Evolutionary conservation across 257 asterid species (phyloP), one percentile per base, ranked within the genome.

Genomic region (Solanum sitiens): DNA sequence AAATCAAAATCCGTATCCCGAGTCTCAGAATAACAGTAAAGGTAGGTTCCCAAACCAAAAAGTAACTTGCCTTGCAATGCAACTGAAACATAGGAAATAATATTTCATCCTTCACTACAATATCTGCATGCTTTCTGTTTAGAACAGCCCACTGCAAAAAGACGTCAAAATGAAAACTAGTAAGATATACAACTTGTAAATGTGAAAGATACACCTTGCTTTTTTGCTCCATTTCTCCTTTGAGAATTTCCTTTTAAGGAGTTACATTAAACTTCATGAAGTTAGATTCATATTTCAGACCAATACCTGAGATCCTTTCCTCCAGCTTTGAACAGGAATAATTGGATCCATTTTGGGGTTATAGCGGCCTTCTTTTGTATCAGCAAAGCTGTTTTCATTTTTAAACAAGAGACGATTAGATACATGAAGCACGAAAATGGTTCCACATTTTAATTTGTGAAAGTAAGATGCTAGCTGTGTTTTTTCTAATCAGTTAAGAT

Each of bases 241-340:
- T 30, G 70, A 80, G 68, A 80, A 30, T 80, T 83, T 80, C 45
- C 59, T 76, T 32, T n/a, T 59, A n/a, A 74, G 72, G 76, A 42
- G 50, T 83, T 30, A 15, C 56, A 67, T 79, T 32, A 33, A 85
- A 23, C 42, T 39, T 86, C 75, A 63, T 45, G 18, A 21, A 42
- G 73, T 56, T 83, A 32, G 63, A 89, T 73, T 30, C 61, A 84
- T 44, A 21, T n/a, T n/a, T 59, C 87, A 65, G 86, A 90, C 18
- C 65, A 74, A 45, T 91, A 97, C 99, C 99, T 97, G 99, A 86
- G 99, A 97, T 88, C 99, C 99, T 91, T 97, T 97, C 92, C 98
- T 94, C 99, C 99, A 97, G 91, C 91, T 90, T 74, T 91, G 90
- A 89, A 93, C 96, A 85, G 96, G 95, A 92, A 97, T 90, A 63